Base-by-base conservation (phyloP, 2,329 filamentous ascomycete genomes). In the Hymenoscyphus repandus region DNA sequence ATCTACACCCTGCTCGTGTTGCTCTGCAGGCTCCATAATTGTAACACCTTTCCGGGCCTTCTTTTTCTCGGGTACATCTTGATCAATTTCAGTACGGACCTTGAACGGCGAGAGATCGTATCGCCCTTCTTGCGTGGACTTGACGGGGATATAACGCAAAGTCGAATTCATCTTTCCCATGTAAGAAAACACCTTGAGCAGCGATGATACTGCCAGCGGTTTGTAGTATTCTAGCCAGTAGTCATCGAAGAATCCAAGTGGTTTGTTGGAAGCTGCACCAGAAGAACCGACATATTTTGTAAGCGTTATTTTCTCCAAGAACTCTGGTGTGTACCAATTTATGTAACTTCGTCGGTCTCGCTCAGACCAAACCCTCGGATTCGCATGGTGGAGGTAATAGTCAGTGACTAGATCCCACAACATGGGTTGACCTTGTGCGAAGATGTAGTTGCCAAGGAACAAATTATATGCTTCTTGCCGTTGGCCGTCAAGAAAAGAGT, bases 151-250 rank as follows among this genome's bases (percentile, higher is more conserved):
- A 65, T 92, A 91, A 54, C 86, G 87, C 56, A 91, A 82, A 3
- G 88, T 93, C 0, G 88, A 91, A 64, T 92, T 95, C 79, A 97
- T 88, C 65, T 88, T 90, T 1, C 63, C 63, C 51, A 61, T 59
- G 69, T 88, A 96, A 0, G 90, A 82, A 65, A 96, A 96, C 66
- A 96, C 87, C 66, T 96, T 99, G 12, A 85, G 79, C 58, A 97
- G 90, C 0, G 90, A 93, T 0, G 93, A 96, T 1, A 97, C 72
- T 0, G 88, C 88, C 6, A 88, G 78, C 0, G 93, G 93, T 12
- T 91, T 83, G 66, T 99, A 99, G 68, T 96, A 97, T 66, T 99
- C 93, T 6, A 93, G 75, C 93, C 93, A 99, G 69, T 96, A 99
- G 68, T 97, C 90, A 64, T 97, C 92, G 53, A 89, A 90, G 53